Evolutionary conservation across 208 protist genomes (phyloP).

Genomic region (Crithidia sp.): DNA sequence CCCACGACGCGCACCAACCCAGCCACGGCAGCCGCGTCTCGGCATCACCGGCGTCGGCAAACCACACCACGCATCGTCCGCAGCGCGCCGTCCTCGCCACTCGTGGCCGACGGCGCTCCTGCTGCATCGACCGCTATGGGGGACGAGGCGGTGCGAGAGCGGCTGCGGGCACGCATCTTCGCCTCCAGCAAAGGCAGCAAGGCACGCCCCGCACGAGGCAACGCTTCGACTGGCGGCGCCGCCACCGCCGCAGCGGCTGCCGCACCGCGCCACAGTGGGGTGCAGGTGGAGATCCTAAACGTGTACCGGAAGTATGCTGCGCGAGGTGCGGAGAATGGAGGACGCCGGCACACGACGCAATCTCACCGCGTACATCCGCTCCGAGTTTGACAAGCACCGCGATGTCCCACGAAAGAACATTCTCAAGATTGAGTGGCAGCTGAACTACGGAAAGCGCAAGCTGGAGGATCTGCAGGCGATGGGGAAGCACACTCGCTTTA

Average conservation of each 20-base stretch:
- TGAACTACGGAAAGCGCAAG: constrained; percentile 82
- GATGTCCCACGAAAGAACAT: constrained; percentile 69
- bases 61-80: constrained; percentile 7
- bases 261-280: constrained; percentile 62
- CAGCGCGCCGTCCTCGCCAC: neutral
- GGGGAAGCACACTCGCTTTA: constrained; percentile 66
- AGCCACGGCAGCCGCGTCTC: neutral
- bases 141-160: constrained; percentile 23
- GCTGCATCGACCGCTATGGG: neutral
- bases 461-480: constrained; percentile 83
- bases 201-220: neutral
- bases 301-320: constrained; percentile 76
- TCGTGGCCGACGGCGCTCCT: neutral
- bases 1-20: neutral
- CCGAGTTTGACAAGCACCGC: constrained; percentile 72
- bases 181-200: neutral
- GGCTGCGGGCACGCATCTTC: constrained; percentile 26
- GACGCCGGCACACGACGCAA: constrained; percentile 58
- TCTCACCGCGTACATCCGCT: constrained; percentile 64
- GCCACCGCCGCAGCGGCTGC: neutral
- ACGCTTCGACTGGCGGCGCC: neutral
- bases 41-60: neutral
- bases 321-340: constrained; percentile 58
- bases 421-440: constrained; percentile 83
- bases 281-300: constrained; percentile 76